Conservation (phyloP, 768 basidiomycete genomes). For the Chalciporus piperatus region DNA sequence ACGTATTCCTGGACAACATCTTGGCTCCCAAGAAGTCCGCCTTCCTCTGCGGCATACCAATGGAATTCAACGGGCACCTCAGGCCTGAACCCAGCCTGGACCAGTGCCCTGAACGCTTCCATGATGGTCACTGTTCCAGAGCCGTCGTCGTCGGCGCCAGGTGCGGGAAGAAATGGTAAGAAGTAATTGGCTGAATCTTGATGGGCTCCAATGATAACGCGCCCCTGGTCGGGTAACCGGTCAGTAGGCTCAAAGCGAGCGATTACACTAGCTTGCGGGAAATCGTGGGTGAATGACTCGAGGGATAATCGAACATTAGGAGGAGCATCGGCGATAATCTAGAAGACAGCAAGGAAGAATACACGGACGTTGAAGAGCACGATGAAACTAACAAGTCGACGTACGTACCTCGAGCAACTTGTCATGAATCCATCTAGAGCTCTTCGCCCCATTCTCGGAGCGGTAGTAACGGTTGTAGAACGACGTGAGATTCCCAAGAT, state of each 20-base stretch:
- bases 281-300: conserved; percentile 19
- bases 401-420: conserved; percentile 9
- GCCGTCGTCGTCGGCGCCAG: conserved; percentile 51
- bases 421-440: conserved; percentile 39
- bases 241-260: conserved; percentile 24
- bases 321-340: conserved; percentile 16
- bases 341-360: not conserved
- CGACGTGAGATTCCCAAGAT: conserved; percentile 35
- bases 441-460: conserved; percentile 36
- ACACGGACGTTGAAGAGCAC: too few species aligned
- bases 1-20: conserved; percentile 53
- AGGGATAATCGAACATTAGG: conserved; percentile 16
- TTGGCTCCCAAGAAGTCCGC: conserved; percentile 31
- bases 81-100: conserved; percentile 67
- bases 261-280: conserved; percentile 22
- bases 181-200: conserved; percentile 43
- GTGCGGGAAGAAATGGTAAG: conserved; percentile 41
- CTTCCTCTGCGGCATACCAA: conserved; percentile 79
- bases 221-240: conserved; percentile 16
- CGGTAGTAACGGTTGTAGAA: conserved; percentile 33
- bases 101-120: conserved; percentile 70
- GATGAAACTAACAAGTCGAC: too few species aligned
- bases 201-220: conserved; percentile 41
- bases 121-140: conserved; percentile 76
- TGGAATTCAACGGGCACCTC: conserved; percentile 71